Base-by-base conservation (phyloP, 2,329 filamentous ascomycete species). In the Pseudogymnoascus destructans region DNA sequence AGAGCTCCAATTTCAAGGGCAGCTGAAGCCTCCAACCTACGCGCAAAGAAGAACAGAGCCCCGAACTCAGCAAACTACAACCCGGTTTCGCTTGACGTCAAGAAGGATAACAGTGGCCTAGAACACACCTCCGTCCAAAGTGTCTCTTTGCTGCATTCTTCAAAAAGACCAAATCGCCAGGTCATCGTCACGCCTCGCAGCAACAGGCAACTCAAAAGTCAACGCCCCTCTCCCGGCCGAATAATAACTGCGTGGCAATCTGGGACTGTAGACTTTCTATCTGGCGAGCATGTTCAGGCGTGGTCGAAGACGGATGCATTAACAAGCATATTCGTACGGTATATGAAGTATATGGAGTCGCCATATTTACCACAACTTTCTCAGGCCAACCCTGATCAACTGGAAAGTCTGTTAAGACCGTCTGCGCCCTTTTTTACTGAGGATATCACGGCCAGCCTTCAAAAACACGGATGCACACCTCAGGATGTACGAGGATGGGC, bases 401-500 rank as follows among this genome's bases (percentile, higher is more conserved):
- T 27, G 21, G 42, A 49, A n/a, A 27, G 21, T 2, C 42, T 49
- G 5, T n/a, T 49, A 10, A 49, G 21, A 4, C 42, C 21, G 2
- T 49, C 42, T 5, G 42, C 3, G 3, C 13, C 21, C 11, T 49
- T 49, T 19, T 49, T 49, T 25, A 27, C 42, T 10, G 21, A 27
- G 13, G n/a, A 23, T 8, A 49, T 49, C 13, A 49, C 13, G 8
- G 42, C 21, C 13, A 58, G 42, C 25, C 59, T 67, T 17, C 15
- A 57, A 33, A 35, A 19, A n/a, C 59, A 59, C 15, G 62, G 62
- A 9, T 61, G 64, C 13, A 57, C 55, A 19, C 42, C 58, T 17
- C 15, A 60, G 21, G 66, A 70, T 62, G 57, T 70, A 19, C 35
- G 58, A 1, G n/a, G 58, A 30, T 70, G 68, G 68, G 62, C 61